Conservation (phyloP, 352 stramenopile species). For the Globisporangium irregulare region DNA sequence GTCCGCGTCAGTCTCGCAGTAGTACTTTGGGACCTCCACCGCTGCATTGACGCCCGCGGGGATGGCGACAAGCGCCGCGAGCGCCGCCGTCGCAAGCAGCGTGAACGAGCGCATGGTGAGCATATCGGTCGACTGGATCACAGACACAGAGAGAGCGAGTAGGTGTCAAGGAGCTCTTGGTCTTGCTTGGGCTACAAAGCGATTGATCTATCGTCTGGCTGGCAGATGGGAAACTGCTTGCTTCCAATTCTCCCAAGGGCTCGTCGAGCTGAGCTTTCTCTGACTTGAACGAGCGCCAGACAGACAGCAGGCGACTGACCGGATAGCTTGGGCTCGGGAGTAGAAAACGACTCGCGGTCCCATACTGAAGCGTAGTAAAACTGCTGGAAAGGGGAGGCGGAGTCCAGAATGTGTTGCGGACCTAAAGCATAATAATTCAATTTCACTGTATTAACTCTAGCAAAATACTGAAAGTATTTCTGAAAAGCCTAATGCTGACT, state of each 20-base stretch:
- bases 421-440: not conserved
- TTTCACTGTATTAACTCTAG: not conserved
- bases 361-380: not conserved
- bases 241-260: not conserved
- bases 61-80: slow-evolving; percentile 2
- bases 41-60: slow-evolving; percentile 10
- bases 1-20: slow-evolving; percentile 66
- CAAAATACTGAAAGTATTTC: too few relatives aligned
- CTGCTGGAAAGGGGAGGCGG: not conserved
- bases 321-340: not conserved
- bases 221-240: not conserved
- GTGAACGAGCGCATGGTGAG: slow-evolving; percentile 14
- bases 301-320: not conserved
- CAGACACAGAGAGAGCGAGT: not conserved
- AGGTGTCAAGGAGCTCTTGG: not conserved
- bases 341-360: not conserved
- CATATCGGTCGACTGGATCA: not conserved
- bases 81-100: slow-evolving; percentile 8
- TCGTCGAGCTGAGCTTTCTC: not conserved
- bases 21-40: slow-evolving; percentile 28
- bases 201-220: not conserved
- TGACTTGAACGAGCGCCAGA: not conserved
- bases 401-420: not conserved
- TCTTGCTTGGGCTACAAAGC: not conserved
- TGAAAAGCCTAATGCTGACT: too few relatives aligned